These are phyloP conservation scores for Hemileccinum hortonii DNA, from an alignment of 1,284 basidiomycete genomes.

Conservation along the genomic window DNA sequence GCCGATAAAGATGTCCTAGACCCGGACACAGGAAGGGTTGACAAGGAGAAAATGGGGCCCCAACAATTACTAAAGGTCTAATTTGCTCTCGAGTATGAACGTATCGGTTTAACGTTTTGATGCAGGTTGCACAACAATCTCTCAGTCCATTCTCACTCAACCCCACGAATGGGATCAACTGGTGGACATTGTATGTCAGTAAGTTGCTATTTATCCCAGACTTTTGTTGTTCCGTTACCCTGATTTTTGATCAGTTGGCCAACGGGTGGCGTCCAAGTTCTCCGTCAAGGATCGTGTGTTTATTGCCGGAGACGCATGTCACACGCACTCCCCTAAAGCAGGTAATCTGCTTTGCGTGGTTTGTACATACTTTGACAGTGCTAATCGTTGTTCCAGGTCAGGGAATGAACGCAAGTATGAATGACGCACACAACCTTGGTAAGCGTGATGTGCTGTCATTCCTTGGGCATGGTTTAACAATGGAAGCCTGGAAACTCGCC, in stretches of 20 bases:
- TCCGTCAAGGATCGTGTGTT: constrained; percentile 44
- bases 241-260: constrained; percentile 36
- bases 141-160: constrained; percentile 46
- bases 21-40: constrained; percentile 36
- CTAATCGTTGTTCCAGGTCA: constrained; percentile 41
- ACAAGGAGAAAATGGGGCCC: constrained; percentile 44
- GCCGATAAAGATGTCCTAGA: constrained; percentile 37
- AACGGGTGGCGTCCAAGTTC: constrained; percentile 47
- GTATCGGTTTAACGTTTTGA: background rate
- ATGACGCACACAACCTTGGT: constrained; percentile 47
- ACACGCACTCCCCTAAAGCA: constrained; percentile 56
- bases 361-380: background rate
- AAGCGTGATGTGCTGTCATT: background rate
- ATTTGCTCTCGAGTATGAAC: background rate
- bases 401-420: constrained; percentile 71
- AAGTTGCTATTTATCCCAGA: constrained; percentile 1
- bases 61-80: constrained; percentile 41
- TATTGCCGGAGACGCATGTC: constrained; percentile 48
- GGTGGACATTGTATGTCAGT: constrained; percentile 48
- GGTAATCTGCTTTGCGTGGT: constrained; percentile 20
- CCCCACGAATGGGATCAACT: constrained; percentile 43
- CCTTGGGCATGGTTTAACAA: background rate
- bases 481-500: constrained; percentile 55
- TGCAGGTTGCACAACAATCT: constrained; percentile 23
- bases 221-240: background rate